Evolutionary conservation across 78 protist genomes (phyloP), one percentile per base, ranked within the genome.

Genomic region (Isochrysis galbana): DNA sequence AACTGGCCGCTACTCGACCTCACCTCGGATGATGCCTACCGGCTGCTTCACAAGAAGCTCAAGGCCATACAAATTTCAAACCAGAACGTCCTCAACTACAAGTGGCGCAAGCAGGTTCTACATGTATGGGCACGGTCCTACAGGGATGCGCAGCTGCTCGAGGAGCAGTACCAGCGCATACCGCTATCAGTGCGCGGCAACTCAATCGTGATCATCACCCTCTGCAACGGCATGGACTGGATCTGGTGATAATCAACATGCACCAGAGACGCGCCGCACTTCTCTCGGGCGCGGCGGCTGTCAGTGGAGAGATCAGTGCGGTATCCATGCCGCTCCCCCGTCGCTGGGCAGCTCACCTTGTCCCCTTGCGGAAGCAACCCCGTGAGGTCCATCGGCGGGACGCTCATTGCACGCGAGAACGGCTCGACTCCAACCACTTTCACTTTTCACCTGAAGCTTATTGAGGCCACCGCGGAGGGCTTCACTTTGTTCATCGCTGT

Each of bases 31-130:
- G 95, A 91, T 32, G 95, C 95, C 23, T 44, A 26, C 29, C 2
- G 36, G 39, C 78, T 94, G 39, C 89, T 94, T 5, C 32, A 0
- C 55, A 94, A 93, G 78, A 94, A 94, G 90, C 89, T 94, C 26
- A 2, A 26, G 36, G 94, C 92, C 39, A 44, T 93, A 48, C 3
- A 29, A 11, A 4, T 0, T 23, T 41, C 92, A 7, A 69, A 5
- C 86, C 29, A 29, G 29, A 44, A 32, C 36, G 7, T 38, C 47
- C 67, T 38, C 32, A 54, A 88, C 55, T 5, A 19, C 32, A 22
- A 36, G 92, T n/a, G 23, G 72, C 72, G 72, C 69, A 91, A 92
- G 90, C 95, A 94, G 45, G 38, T 94, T 5, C 61, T 94, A 21
- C 94, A 93, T 82, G 94, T 94, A 70, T 94, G 48, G 61, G 38